Evolutionary conservation across 495 filamentous ascomycete species (phyloP).

Genomic region (Aspergillus kassunensis): DNA sequence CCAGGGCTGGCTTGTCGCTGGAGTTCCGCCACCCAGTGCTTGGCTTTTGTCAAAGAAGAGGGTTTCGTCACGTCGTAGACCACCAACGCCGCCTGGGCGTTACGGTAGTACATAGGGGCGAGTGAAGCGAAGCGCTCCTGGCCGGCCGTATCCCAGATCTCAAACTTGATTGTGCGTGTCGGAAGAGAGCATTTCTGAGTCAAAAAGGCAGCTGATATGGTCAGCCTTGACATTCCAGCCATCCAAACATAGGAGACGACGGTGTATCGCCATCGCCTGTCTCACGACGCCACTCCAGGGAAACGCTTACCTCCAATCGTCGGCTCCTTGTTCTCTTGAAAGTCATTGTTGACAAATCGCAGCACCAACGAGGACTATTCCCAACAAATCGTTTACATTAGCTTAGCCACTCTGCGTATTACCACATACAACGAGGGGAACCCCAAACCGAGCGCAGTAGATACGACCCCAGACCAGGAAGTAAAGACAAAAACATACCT

Average conservation of each 20-base stretch:
- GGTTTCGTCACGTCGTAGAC: slow-evolving; percentile 99
- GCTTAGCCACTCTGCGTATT: slow-evolving; percentile 14
- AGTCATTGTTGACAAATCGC: slow-evolving; percentile 99
- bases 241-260: not conserved
- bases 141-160: slow-evolving; percentile 99
- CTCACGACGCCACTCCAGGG: too few species aligned
- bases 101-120: slow-evolving; percentile 99
- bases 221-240: slow-evolving; percentile 21
- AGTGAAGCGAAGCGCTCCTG: slow-evolving; percentile 97
- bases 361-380: slow-evolving; percentile 90
- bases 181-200: slow-evolving; percentile 98
- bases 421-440: slow-evolving; percentile 19
- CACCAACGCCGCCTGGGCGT: slow-evolving; percentile 96
- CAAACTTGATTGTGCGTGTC: slow-evolving; percentile 96
- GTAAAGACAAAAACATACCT: slow-evolving; percentile 55
- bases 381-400: slow-evolving; percentile 1
- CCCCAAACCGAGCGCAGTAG: slow-evolving; percentile 3
- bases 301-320: slow-evolving; percentile 88
- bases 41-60: slow-evolving; percentile 90
- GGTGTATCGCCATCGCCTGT: not conserved
- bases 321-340: slow-evolving; percentile 99
- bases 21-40: slow-evolving; percentile 97
- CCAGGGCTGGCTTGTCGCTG: slow-evolving; percentile 96
- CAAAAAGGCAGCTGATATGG: slow-evolving; percentile 78
- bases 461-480: slow-evolving; percentile 6